Evolutionary conservation across 192 early-diverging fungal genomes (phyloP).

Genomic region (Chytriomyces sp.): DNA sequence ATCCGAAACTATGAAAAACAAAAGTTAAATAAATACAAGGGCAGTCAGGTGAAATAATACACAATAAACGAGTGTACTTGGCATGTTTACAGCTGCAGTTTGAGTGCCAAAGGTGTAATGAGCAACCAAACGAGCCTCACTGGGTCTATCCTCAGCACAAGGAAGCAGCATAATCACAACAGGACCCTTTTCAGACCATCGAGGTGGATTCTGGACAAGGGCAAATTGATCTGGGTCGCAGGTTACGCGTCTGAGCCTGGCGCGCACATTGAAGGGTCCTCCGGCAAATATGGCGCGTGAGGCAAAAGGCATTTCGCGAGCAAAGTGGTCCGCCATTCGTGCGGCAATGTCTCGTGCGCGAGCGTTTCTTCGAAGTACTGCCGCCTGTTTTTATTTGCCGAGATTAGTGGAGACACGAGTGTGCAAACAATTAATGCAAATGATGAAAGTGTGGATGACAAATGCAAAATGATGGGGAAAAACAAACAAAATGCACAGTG

Average conservation of each 20-base stretch:
- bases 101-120: conserved; percentile 33
- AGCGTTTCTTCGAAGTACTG: neutral
- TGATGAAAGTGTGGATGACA: too few species aligned
- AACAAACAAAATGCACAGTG: too few species aligned
- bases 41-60: neutral
- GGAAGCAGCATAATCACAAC: conserved; percentile 26
- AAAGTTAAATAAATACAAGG: neutral
- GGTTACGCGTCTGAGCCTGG: conserved; percentile 4
- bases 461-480: too few species aligned
- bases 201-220: neutral
- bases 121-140: conserved; percentile 24
- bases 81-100: conserved; percentile 27
- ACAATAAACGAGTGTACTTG: conserved; percentile 13
- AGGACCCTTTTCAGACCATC: conserved; percentile 31
- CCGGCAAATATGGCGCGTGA: neutral
- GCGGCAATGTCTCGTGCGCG: neutral
- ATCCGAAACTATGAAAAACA: conserved; percentile 3
- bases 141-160: conserved; percentile 12
- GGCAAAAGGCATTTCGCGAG: neutral
- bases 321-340: conserved; percentile 11
- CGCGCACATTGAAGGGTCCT: neutral
- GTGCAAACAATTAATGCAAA: too few species aligned
- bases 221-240: neutral
- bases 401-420: too few species aligned
- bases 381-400: too few species aligned